Evolutionary conservation across 2,329 filamentous ascomycete genomes (phyloP).

Genomic region (Neopestalotiopsis sp.): DNA sequence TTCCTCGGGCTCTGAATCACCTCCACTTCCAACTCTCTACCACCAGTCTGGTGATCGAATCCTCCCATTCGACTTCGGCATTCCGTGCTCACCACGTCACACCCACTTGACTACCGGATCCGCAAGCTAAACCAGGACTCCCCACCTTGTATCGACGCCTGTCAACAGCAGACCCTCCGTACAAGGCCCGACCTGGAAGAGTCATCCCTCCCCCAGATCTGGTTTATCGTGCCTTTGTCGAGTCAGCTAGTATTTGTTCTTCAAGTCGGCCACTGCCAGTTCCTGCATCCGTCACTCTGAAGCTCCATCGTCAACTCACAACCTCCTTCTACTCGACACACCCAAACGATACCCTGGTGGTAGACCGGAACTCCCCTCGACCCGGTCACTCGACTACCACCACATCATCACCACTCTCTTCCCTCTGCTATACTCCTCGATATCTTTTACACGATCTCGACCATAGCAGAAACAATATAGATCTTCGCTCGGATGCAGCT

Average conservation of each 20-base stretch:
- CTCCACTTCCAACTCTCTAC: conserved; percentile 4
- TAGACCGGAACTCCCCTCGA: conserved; percentile 30
- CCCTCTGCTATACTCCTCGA: conserved; percentile 21
- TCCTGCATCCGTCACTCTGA: conserved; percentile 27
- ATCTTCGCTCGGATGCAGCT: conserved; percentile 35
- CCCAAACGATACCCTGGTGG: conserved; percentile 24
- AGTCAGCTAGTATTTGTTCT: conserved; percentile 34
- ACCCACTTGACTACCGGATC: conserved; percentile 36
- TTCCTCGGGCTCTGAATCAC: conserved; percentile 10
- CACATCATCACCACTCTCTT: conserved; percentile 24
- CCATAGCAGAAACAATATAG: conserved; percentile 16
- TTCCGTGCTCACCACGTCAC: conserved; percentile 38
- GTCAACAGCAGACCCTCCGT: conserved; percentile 28
- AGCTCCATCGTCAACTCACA: neutral
- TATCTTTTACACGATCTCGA: neutral
- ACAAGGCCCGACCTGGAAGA: conserved; percentile 42
- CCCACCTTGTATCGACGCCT: conserved; percentile 30
- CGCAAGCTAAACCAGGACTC: conserved; percentile 30
- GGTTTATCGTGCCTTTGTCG: conserved; percentile 35
- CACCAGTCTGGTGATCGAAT: conserved; percentile 15
- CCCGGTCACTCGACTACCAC: conserved; percentile 33
- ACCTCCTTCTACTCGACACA: neutral
- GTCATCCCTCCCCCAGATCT: conserved; percentile 51
- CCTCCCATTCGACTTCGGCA: conserved; percentile 24
- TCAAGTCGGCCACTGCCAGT: conserved; percentile 30